Evolutionary conservation across 1,284 basidiomycete species (phyloP), one percentile per base, ranked within the genome.

Genomic region (Fomes fomentarius): DNA sequence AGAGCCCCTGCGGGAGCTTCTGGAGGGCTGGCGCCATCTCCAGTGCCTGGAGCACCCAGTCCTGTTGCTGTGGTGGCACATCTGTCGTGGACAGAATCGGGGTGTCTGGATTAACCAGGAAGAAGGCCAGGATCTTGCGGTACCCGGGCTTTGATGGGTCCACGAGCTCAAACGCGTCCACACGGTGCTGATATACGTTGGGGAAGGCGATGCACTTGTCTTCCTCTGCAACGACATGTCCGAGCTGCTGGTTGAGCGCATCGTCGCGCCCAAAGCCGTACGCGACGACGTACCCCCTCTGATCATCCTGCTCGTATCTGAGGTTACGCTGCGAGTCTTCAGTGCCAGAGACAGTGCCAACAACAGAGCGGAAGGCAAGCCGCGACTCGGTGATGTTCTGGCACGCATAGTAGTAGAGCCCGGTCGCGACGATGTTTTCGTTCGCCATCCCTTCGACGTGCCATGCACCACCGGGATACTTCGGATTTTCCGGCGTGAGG

Each of bases 41-140:
- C 2, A 56, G 22, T 21, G 25, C 46, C 6, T 52, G 37, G 5
- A 34, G 39, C 17, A 42, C 47, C 50, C 55, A 56, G 21, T 44
- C 15, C 15, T 28, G 34, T 30, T 56, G 50, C 30, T 56, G 55
- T 4, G 55, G 50, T 3, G 55, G 55, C 9, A 52, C 42, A 10
- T 19, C 14, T 35, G 42, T 48, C 8, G 54, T 56, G 21, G 54
- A 56, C 25, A 66, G 28, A 7, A 30, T 30, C 7, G 7, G 28
- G 28, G 6, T 6, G 28, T 52, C 41, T 19, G 72, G 71, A 51
- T 73, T 67, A 44, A 72, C 64, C 38, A 74, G 61, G 64, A 72
- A 74, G 43, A 71, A 64, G 31, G 62, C 63, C 26, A 73, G 50
- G 42, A 74, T n/a, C 53, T 68, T 71, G 40, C 67, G 62, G 22